Percentiles rank a stretch among this genome's conserved stretches.
Conservation (phyloP, 2,329 filamentous ascomycete species). For the Ceratocystis cacaofunesta region DNA sequence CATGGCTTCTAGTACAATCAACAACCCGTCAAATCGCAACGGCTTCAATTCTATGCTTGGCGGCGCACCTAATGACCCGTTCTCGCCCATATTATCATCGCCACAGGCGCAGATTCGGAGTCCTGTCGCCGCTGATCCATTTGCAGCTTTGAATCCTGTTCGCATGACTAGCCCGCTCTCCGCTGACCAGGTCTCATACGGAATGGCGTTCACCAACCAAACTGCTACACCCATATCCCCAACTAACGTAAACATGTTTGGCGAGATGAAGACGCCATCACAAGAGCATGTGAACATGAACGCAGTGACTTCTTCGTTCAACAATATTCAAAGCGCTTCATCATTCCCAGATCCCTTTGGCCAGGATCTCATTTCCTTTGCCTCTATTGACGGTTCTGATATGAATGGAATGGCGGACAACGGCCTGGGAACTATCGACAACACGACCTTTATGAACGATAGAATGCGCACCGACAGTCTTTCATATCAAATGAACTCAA, state of each 20-base stretch:
- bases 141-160: conserved; percentile 6
- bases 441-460: conserved; percentile 3
- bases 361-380: conserved; percentile 7
- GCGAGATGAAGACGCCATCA: not conserved
- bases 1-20: conserved; percentile 11
- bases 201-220: not conserved
- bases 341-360: conserved; percentile 2
- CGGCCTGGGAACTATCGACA: not conserved
- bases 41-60: conserved; percentile 7
- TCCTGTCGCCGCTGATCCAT: conserved; percentile 3
- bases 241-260: not conserved
- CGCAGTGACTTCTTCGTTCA: conserved; percentile 1
- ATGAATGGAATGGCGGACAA: not conserved
- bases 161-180: conserved; percentile 7
- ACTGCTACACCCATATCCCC: not conserved
- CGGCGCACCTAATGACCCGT: not conserved
- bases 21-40: not conserved
- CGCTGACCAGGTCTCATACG: conserved; percentile 5
- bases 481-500: conserved; percentile 3
- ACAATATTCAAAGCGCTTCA: not conserved
- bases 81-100: conserved; percentile 11
- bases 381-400: not conserved
- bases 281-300: not conserved
- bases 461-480: conserved; percentile 3
- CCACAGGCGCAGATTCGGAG: conserved; percentile 4